Evolutionary conservation across 148 eudicot genomes (phyloP), one percentile per base, ranked within the genome.

Genomic region (Rhododendron ferrugineum): DNA sequence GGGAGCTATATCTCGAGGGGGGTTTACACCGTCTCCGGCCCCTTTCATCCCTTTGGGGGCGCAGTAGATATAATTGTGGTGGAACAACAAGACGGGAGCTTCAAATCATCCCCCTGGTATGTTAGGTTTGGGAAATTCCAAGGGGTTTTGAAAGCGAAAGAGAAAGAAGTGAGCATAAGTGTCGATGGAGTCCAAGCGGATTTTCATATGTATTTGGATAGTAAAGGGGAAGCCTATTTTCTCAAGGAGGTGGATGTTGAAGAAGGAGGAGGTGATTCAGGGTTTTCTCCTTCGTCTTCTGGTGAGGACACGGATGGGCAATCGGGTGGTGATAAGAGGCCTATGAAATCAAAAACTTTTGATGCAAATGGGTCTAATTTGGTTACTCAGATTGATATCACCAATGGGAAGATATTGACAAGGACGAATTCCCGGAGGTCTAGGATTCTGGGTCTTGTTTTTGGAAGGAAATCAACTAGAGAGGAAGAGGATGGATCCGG

Each of bases 61-160:
- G 99, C 98, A 23, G 96, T 97, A 62, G 99, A 97, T 92, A 94
- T 95, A 46, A 92, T 97, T 85, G 99, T 95, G 82, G 99, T 97
- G 78, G 91, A 94, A 80, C 99, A 97, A 68, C 90, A 89, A 80
- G 98, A 97, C 86, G 98, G 99, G 66, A 92, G 90, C 86, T 93
- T 89, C 58, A 96, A 93, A 89, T 97, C 99, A 1, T 95, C 98
- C 7, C 99, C 99, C 75, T 97, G 99, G 99, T 94, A 97, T 84
- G 94, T 97, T 79, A 88, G 95, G 52, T 95, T 97, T 86, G 99
- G 99, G 15, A 97, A 97, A 84, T 94, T 93, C 89, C 99, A 97
- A 89, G 98, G 98, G 70, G 98, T 93, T 78, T 88, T 95, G 79
- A 97, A 95, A 91, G 86, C 94, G 3, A 90, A 87, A 79, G 98